phyloP scores from a whole-genome alignment of 352 stramenopile genomes.

The Phytophthora megakarya region DNA sequence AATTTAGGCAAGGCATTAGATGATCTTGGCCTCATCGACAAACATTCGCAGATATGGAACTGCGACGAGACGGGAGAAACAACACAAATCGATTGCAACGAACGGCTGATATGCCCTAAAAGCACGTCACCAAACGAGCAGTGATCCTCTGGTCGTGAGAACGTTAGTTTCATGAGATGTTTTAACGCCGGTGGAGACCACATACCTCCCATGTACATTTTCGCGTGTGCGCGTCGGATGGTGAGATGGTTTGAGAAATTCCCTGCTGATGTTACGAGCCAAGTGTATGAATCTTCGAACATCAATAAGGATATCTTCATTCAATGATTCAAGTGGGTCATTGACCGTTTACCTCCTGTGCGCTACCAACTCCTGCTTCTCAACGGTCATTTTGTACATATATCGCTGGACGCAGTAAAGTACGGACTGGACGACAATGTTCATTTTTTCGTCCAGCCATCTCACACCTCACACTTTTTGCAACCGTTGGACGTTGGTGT shows the following conservation, averaged over 20 bases:
- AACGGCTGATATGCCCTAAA: slow-evolving; percentile 6
- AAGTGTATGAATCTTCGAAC: background rate
- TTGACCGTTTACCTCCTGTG: background rate
- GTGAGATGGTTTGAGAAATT: background rate
- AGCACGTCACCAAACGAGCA: background rate
- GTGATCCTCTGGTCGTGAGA: background rate
- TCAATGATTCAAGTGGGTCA: slow-evolving; percentile 3
- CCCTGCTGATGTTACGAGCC: background rate
- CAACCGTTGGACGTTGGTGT: too few species aligned
- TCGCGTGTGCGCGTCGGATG: background rate
- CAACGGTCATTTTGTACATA: background rate
- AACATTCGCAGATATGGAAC: too few species aligned
- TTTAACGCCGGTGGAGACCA: background rate
- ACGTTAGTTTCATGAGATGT: slow-evolving; percentile 14
- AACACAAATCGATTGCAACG: background rate
- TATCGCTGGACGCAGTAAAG: background rate
- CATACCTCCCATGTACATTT: slow-evolving; percentile 9
- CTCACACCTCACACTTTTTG: slow-evolving; percentile 8
- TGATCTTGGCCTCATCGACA: too few species aligned
- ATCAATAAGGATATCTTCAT: slow-evolving; percentile 2
- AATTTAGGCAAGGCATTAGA: too few species aligned
- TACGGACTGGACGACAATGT: background rate
- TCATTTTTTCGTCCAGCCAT: slow-evolving; percentile 3
- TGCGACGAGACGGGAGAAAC: slow-evolving; percentile 5
- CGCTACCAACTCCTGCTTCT: background rate